Evolutionary conservation across 2,329 filamentous ascomycete genomes (phyloP).

Genomic region (Furcasterigmium furcatum): DNA sequence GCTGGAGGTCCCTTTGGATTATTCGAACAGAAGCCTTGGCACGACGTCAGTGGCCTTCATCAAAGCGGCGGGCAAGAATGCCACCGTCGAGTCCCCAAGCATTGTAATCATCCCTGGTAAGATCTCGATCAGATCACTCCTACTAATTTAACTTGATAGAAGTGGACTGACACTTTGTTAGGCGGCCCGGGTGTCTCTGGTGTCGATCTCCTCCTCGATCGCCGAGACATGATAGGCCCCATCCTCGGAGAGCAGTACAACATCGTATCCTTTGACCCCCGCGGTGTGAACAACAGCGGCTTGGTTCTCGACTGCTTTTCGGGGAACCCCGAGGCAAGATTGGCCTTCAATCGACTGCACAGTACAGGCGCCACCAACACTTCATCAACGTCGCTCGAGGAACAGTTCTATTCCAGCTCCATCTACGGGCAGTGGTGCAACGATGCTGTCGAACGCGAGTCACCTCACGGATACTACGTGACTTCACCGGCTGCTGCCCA

Average conservation of each 20-base stretch:
- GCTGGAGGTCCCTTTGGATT: conserved; percentile 25
- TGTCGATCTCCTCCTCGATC: conserved; percentile 20
- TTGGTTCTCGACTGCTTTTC: conserved; percentile 23
- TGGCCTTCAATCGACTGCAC: conserved; percentile 19
- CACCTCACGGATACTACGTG: conserved; percentile 24
- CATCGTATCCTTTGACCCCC: conserved; percentile 36
- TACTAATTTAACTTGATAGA: conserved; percentile 1
- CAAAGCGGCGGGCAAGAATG: conserved; percentile 24
- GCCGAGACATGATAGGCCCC: conserved; percentile 13
- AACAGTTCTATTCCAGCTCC: conserved; percentile 23
- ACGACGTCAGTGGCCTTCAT: conserved; percentile 24
- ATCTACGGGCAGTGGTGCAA: conserved; percentile 29
- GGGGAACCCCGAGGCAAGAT: conserved; percentile 20
- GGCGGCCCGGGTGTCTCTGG: conserved; percentile 34
- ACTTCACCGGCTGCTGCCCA: conserved; percentile 23
- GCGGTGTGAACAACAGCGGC: conserved; percentile 32
- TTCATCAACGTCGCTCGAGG: conserved; percentile 21
- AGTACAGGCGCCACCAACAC: conserved; percentile 20
- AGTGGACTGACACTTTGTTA: conserved; percentile 12
- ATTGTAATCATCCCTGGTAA: conserved; percentile 23
- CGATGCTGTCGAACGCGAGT: conserved; percentile 17
- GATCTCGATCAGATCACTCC: conserved; percentile 3
- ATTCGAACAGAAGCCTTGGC: conserved; percentile 19
- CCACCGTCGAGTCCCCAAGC: conserved; percentile 19
- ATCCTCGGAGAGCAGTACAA: conserved; percentile 36